Evolutionary conservation across 352 stramenopile genomes (phyloP), one percentile per base, ranked within the genome.

Genomic region (Phytophthora colocasiae): DNA sequence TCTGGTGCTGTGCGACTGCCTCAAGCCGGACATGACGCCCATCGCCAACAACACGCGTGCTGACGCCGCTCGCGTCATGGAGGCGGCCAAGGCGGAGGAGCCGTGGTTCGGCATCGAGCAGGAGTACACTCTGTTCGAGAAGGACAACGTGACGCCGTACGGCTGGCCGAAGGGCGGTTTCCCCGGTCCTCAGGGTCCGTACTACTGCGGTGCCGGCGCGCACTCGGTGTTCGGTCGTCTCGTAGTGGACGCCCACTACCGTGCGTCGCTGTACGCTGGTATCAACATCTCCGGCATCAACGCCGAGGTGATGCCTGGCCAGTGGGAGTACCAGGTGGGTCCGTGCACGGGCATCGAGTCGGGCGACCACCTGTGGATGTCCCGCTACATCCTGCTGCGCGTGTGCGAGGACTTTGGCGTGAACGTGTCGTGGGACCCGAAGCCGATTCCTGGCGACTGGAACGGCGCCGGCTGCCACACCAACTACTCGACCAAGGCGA

Each of bases 261-360:
- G 88, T 63, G 94, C 94, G 26, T 99, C 95, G 71, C 77, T 99
- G 22, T 98, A 97, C 69, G 95, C 96, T 9, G 95, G 96, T 48
- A 89, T 99, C 74, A 93, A 98, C 53, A 92, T 99, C 71, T 98
- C 90, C 40, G 97, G 97, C 65, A 98, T 97, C 64, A 99, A 99
- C 79, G 97, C 94, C 67, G 97, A 99, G 80, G 97, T 99, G 68
- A 99, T 99, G 96, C 97, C 97, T 58, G 95, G 95, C 64, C 95
- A 98, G 78, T 98, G 97, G 87, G 96, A 99, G 86, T 99, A 98
- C 87, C 96, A 99, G 85, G 95, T 99, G 56, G 97, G 97, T 70
- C 97, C 97, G 34, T 99, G 93, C 80, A 89, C 95, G 46, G 96
- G 97, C 75, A 99, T 99, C 59, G 93, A 98, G 48, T 90, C 96